A percentile compares a stretch with the other conserved stretches of the same genome.
phyloP scores from a whole-genome alignment of 2,329 filamentous ascomycete genomes.

The Hymenoscyphus fraxineus region DNA sequence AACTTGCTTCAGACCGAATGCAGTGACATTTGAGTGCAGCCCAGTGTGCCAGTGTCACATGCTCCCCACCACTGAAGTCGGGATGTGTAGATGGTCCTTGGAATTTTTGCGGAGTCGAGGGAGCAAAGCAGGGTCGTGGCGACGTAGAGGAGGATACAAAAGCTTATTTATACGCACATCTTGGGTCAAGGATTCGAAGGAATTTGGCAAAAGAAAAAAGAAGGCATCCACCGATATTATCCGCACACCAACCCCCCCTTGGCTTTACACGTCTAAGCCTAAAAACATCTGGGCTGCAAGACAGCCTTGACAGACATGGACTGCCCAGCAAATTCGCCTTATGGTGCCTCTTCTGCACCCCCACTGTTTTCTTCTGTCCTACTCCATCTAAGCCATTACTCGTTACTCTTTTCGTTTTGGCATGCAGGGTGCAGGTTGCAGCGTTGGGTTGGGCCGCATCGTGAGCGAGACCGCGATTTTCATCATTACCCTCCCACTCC shows the following conservation, averaged over 20 bases:
- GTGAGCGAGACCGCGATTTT: slow-evolving; percentile 26
- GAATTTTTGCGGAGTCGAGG: background rate
- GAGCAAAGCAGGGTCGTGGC: slow-evolving; percentile 17
- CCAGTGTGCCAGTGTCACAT: background rate
- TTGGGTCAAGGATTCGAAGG: background rate
- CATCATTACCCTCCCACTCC: slow-evolving; percentile 18
- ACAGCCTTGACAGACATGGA: background rate
- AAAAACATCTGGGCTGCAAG: background rate
- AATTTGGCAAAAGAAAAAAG: background rate
- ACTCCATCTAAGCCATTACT: background rate
- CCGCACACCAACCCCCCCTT: background rate
- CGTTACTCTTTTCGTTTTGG: background rate
- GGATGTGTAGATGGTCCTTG: background rate
- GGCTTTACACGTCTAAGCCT: background rate
- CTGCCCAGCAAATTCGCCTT: background rate
- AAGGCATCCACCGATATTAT: background rate
- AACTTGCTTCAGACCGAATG: background rate
- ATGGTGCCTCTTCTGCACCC: background rate
- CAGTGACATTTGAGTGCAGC: background rate
- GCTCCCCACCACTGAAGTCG: slow-evolving; percentile 2
- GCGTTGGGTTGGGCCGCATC: slow-evolving; percentile 34
- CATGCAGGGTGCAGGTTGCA: slow-evolving; percentile 22
- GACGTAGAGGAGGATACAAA: background rate
- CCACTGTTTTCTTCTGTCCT: no score
- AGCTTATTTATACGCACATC: background rate